Base-by-base conservation (phyloP, 441 rosid species). In the Erysimum cheiri region DNA sequence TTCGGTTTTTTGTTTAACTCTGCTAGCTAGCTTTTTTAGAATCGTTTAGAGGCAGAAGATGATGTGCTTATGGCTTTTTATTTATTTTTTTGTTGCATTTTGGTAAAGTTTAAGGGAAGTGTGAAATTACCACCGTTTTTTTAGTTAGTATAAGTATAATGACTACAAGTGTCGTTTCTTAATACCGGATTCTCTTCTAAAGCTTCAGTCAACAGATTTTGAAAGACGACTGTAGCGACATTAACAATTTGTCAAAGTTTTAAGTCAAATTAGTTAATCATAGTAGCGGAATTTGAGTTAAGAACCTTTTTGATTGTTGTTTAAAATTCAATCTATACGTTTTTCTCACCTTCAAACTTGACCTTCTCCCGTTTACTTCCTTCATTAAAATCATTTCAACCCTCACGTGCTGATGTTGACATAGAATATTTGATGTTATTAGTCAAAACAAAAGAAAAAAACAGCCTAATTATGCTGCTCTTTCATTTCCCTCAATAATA, bases 361-460 rank as follows among this genome's bases (percentile, higher is more conserved):
- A 71, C 74, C 37, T 32, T 50, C 11, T 17, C 53, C 3, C 60
- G 1, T 5, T n/a, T 70, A 4, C 48, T 26, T 39, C 47, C 2
- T 24, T 24, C 29, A 35, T 12, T 35, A 50, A 56, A 46, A 49
- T 28, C 1, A 47, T 72, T 64, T 72, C 53, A 47, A 72, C 24
- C 41, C 76, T 57, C 71, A 72, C 60, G 64, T 64, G 66, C 35
- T 29, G 65, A 72, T 64, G 76, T 29, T 72, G 76, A 72, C 65
- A 32, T 5, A 24, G 46, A 71, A 62, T 52, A 43, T 37, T 37
- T 69, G 40, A 14, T 59, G 13, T n/a, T 46, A 24, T 36, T 69
- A 57, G 48, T 58, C 59, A 19, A 50, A 19, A 4, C 28, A 26
- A 26, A 13, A 19, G 9, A 56, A 19, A 32, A 3, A 40, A 40